phyloP scores from a whole-genome alignment of 2,329 filamentous ascomycete species.

The Diaporthe sp. region DNA sequence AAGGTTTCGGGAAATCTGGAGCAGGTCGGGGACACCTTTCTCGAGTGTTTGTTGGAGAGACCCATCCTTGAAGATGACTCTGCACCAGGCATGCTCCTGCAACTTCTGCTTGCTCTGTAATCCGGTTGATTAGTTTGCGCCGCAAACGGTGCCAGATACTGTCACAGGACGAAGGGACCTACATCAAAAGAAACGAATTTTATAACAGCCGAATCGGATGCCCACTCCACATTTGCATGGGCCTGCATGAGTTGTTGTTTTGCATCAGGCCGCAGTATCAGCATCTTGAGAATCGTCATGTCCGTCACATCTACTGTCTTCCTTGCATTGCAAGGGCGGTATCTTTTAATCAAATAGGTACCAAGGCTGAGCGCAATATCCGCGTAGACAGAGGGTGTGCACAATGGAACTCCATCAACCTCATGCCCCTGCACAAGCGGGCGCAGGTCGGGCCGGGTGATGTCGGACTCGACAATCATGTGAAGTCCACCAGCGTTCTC shows the following conservation, averaged over 20 bases:
- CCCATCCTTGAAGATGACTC: conserved; percentile 56
- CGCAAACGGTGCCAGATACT: neutral
- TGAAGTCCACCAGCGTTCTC: conserved; percentile 38
- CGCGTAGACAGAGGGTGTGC: conserved; percentile 66
- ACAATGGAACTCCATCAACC: conserved; percentile 74
- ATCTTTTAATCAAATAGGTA: conserved; percentile 68
- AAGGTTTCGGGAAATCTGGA: conserved; percentile 53
- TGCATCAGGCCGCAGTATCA: conserved; percentile 63
- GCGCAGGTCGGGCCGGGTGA: conserved; percentile 71
- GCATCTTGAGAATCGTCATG: conserved; percentile 69
- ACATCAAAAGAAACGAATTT: conserved; percentile 69
- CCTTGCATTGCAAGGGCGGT: neutral
- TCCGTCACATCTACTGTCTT: conserved; percentile 71
- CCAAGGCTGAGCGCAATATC: conserved; percentile 63
- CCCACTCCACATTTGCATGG: conserved; percentile 67
- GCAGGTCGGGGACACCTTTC: neutral
- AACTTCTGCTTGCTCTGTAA: conserved; percentile 62
- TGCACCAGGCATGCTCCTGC: conserved; percentile 72
- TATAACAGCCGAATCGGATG: conserved; percentile 70
- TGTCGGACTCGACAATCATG: conserved; percentile 73
- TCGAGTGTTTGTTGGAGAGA: neutral
- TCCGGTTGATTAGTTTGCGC: neutral
- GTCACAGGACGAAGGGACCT: neutral
- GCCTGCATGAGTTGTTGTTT: conserved; percentile 66
- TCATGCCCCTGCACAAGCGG: conserved; percentile 70